These are phyloP conservation scores for Coemansia sp. DNA, from an alignment of 192 early-diverging fungal species.

Conservation along the genomic window DNA sequence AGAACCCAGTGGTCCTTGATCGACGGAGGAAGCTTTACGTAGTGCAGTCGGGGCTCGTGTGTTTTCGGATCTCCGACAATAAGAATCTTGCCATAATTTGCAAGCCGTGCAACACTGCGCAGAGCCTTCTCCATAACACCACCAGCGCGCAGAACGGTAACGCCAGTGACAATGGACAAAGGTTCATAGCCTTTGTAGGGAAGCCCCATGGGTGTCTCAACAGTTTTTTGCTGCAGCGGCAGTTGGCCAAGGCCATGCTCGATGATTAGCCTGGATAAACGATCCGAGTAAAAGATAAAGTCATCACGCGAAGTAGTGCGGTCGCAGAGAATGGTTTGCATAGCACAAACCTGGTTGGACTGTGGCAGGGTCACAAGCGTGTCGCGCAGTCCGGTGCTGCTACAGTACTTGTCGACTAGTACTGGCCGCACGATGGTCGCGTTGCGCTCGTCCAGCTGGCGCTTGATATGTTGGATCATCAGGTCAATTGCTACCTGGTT, in stretches of 20 bases:
- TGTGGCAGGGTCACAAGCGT: slow-evolving; percentile 48
- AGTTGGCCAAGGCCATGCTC: slow-evolving; percentile 73
- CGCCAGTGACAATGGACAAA: slow-evolving; percentile 55
- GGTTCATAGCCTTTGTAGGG: slow-evolving; percentile 54
- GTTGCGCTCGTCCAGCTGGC: slow-evolving; percentile 75
- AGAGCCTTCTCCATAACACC: slow-evolving; percentile 89
- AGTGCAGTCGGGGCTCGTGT: slow-evolving; percentile 88
- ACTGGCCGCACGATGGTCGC: slow-evolving; percentile 35
- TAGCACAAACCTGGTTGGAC: slow-evolving; percentile 56
- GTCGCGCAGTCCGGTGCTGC: slow-evolving; percentile 5
- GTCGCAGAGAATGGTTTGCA: slow-evolving; percentile 84
- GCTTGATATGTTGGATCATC: slow-evolving; percentile 83
- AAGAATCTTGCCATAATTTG: slow-evolving; percentile 84
- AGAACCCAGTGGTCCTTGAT: slow-evolving; percentile 64
- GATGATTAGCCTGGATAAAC: slow-evolving; percentile 79
- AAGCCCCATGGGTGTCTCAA: slow-evolving; percentile 62
- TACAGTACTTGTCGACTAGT: slow-evolving; percentile 31
- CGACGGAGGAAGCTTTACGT: slow-evolving; percentile 72
- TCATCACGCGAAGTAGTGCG: slow-evolving; percentile 68
- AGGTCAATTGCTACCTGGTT: slow-evolving; percentile 90
- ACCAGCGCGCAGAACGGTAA: slow-evolving; percentile 84
- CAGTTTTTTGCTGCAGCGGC: slow-evolving; percentile 41
- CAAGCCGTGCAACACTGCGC: slow-evolving; percentile 75
- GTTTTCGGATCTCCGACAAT: slow-evolving; percentile 78
- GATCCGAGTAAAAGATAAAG: slow-evolving; percentile 91